Conservation (phyloP, 805 yeast genomes). For the Blastobotrys chiropterorum region DNA sequence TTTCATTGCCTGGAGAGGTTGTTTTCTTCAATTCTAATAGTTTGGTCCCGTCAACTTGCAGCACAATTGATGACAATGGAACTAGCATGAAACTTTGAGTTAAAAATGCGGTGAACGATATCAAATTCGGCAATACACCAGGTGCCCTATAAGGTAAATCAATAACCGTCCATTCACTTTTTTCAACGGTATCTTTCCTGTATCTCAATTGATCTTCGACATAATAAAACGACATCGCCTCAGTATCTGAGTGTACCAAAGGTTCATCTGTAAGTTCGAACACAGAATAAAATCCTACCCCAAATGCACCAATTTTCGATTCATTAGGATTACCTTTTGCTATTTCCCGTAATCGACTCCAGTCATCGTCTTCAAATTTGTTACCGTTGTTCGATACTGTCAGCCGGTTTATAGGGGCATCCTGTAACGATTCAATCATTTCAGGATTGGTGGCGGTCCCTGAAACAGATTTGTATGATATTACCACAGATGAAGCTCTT, state of each 20-base stretch:
- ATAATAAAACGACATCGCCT: slow-evolving; percentile 33
- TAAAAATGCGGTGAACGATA: slow-evolving; percentile 32
- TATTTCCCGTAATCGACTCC: slow-evolving; percentile 35
- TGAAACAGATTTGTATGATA: slow-evolving; percentile 24
- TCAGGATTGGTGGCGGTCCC: slow-evolving; percentile 11
- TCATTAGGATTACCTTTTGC: slow-evolving; percentile 40
- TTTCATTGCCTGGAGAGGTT: slow-evolving; percentile 16
- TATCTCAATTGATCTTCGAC: slow-evolving; percentile 34
- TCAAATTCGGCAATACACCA: slow-evolving; percentile 28
- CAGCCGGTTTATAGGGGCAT: slow-evolving; percentile 23
- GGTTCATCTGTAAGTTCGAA: slow-evolving; percentile 83
- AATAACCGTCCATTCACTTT: slow-evolving; percentile 31
- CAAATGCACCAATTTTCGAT: slow-evolving; percentile 38
- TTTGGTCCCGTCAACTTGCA: slow-evolving; percentile 25
- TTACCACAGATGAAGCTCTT: slow-evolving; percentile 29
- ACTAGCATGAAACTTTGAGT: slow-evolving; percentile 35
- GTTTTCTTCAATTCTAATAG: slow-evolving; percentile 27
- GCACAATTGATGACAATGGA: slow-evolving; percentile 25
- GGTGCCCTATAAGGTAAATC: slow-evolving; percentile 32
- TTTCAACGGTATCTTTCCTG: slow-evolving; percentile 21
- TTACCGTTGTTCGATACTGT: slow-evolving; percentile 33
- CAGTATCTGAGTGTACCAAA: slow-evolving; percentile 43
- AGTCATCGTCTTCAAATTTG: slow-evolving; percentile 32
- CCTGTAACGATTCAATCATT: slow-evolving; percentile 15
- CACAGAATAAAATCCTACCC: slow-evolving; percentile 56